phyloP scores from a whole-genome alignment of 169 alveolate genomes.

The Babesia bigemina region DNA sequence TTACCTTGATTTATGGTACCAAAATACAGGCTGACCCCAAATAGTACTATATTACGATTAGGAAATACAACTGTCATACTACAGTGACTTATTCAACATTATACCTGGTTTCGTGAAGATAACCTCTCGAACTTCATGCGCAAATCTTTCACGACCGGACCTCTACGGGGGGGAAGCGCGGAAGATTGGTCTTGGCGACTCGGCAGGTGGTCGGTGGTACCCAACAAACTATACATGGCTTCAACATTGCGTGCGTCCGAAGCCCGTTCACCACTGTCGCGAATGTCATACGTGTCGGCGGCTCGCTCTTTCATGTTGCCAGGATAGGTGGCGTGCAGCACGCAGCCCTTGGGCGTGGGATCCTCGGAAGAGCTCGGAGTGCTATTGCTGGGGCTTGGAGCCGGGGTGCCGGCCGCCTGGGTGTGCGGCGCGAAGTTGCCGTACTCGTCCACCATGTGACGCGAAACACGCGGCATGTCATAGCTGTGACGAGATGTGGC shows the following conservation, averaged over 20 bases:
- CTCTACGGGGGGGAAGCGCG: not conserved
- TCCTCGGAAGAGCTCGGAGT: not conserved
- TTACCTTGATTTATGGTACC: not conserved
- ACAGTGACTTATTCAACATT: not conserved
- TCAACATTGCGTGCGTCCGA: slow-evolving; percentile 12
- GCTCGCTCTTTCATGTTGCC: not conserved
- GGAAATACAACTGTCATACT: not conserved
- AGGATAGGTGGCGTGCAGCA: not conserved
- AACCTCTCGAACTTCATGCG: slow-evolving; percentile 41
- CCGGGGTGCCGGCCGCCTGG: slow-evolving; percentile 40
- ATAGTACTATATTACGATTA: slow-evolving; percentile 1
- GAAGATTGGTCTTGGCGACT: not conserved
- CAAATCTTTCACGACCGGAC: slow-evolving; percentile 21
- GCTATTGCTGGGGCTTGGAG: slow-evolving; percentile 22
- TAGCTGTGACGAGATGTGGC: slow-evolving; percentile 18
- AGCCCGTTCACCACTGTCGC: slow-evolving; percentile 4
- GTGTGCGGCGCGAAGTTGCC: slow-evolving; percentile 28
- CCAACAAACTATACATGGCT: slow-evolving; percentile 22
- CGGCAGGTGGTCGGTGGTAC: not conserved
- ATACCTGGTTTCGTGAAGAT: not conserved
- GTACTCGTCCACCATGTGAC: slow-evolving; percentile 18
- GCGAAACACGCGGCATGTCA: slow-evolving; percentile 1
- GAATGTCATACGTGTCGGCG: slow-evolving; percentile 20
- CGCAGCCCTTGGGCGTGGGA: slow-evolving; percentile 1
- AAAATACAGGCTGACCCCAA: not conserved